Evolutionary conservation across 768 basidiomycete species (phyloP), one percentile per base, ranked within the genome.

Genomic region (Thelephora ganbajun): DNA sequence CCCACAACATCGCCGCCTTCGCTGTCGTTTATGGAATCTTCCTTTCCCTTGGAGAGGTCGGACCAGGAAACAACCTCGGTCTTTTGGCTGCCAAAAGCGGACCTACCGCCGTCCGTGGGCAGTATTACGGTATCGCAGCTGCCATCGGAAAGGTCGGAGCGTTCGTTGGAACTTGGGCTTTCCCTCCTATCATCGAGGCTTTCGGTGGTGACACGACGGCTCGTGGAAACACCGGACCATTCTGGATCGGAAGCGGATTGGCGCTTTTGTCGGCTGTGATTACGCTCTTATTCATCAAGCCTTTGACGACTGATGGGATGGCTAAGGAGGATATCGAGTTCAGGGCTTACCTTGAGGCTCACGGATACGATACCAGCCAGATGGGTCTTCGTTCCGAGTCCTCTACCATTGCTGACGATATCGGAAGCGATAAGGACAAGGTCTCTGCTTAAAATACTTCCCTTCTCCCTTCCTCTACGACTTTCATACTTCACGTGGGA

Each of bases 21-120:
- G 82, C 85, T 26, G 78, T 93, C 33, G 67, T 96, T 6, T 94
- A 96, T 56, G 93, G 92, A 12, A 77, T 96, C 44, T 96, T 96
- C 74, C 59, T 93, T 56, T 80, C 77, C 57, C 82, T 91, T 48
- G 93, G 92, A 43, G 92, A 94, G 66, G 66, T 90, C 22, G 88
- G 86, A 26, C 88, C 91, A 5, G 91, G 91, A 35, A 90, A 93
- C 64, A 82, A 78, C 53, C 69, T 90, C 42, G 90, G 89, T 52
- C 69, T 97, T 13, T 71, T 94, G 53, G 91, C 91, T 6, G 71
- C 80, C 49, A 96, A 97, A 66, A 74, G 73, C 2, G 79, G 83
- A 54, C 89, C 91, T 0, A 94, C 92, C 0, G 88, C 83, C 18
- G 69, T 86, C 42, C 81, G 88, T 50, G 88, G 89, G 1, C 83